phyloP scores from a whole-genome alignment of 1,284 basidiomycete species.

The Lignosus rhinocerotis region DNA sequence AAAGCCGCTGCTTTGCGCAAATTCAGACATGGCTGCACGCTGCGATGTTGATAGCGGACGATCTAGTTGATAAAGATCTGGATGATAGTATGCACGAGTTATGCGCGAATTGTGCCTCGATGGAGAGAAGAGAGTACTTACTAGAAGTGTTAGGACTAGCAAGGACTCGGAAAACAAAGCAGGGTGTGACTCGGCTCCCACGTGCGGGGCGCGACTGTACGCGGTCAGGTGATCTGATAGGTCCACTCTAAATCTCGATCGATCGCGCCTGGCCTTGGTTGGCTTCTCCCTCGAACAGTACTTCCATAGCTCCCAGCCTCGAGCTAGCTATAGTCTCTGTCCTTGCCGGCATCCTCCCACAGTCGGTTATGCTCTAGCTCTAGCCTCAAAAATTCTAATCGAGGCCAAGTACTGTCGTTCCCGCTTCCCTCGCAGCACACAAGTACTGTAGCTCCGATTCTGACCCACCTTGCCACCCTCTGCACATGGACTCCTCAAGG shows the following conservation, averaged over 20 bases:
- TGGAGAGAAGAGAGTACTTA: neutral
- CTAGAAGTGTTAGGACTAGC: neutral
- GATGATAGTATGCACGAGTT: neutral
- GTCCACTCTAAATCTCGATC: constrained; percentile 12
- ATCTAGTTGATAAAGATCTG: neutral
- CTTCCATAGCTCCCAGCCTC: neutral
- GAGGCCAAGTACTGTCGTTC: too few species aligned
- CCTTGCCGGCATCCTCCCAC: neutral
- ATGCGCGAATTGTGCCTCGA: neutral
- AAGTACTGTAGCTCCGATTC: too few species aligned
- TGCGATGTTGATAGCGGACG: neutral
- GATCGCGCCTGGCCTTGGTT: constrained; percentile 12
- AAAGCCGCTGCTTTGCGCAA: constrained; percentile 33
- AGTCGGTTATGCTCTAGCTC: neutral
- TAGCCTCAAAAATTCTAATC: too few species aligned
- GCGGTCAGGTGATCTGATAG: constrained; percentile 10
- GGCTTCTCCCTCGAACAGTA: constrained; percentile 1
- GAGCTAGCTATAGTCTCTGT: neutral
- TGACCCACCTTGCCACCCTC: too few species aligned
- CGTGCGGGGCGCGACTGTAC: constrained; percentile 16
- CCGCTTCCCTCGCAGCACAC: too few species aligned
- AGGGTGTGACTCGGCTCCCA: constrained; percentile 20
- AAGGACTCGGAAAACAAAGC: constrained; percentile 1
- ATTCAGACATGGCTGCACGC: constrained; percentile 10
- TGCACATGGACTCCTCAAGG: too few species aligned